Base-by-base conservation (phyloP, 2,329 filamentous ascomycete genomes). In the Fusarium sp. region DNA sequence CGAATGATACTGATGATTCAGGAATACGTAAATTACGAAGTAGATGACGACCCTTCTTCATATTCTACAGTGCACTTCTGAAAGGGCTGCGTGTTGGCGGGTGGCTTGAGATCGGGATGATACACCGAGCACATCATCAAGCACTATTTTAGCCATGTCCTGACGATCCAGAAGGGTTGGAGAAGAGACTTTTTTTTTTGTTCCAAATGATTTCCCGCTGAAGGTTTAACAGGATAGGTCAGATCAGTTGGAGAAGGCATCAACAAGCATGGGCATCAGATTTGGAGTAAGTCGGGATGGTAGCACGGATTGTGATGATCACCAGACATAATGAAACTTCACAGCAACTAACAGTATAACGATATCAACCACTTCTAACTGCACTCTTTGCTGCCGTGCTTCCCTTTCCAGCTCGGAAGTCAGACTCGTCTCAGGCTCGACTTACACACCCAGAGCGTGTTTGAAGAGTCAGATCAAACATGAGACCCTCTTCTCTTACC, bases 361-460 rank as follows among this genome's bases (percentile, higher is more conserved):
- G 43, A 52, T 55, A 42, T 47, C 18, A 51, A 29, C 10, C 55
- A 43, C 3, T 32, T 40, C 15, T 46, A 42, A 69, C 65, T 60
- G 55, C 55, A 56, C 47, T 27, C 52, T n/a, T 66, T 66, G 47
- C 24, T 66, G 16, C 24, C n/a, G n/a, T 15, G 40, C 20, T 70
- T 67, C 61, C 67, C 16, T 63, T 63, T 53, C 58, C 40, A 68
- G 58, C 11, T 46, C 56, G 30, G 15, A 53, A 46, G 46, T 47
- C 62, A 59, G n/a, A 45, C 51, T 38, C 34, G 34, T 38, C 61
- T 49, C 30, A 25, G 49, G 38, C 49, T 38, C 30, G 30, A 42
- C n/a, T 42, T 42, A 50, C 63, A 68, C 68, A 70, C 67, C 68
- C 67, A 68, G 68, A 70, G 57, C 63, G 68, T 69, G 66, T 50